Base-by-base conservation (phyloP, 1,139 yeast species). In the Debaryomyces nepalensis region DNA sequence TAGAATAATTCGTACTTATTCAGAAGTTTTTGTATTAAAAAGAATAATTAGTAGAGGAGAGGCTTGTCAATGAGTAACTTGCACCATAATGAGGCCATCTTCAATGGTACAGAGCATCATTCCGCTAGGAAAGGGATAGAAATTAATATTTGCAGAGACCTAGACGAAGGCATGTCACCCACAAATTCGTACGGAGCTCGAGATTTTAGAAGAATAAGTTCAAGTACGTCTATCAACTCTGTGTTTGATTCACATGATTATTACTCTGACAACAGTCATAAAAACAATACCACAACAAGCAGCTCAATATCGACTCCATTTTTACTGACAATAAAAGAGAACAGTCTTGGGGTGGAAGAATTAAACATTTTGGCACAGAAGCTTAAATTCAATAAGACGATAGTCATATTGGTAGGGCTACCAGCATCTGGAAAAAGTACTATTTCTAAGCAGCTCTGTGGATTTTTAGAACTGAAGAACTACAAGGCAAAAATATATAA, bases 401-500 rank as follows among this genome's bases (percentile, higher is more conserved):
- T 62, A 18, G 55, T 81, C 11, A 69, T 84, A 42, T 58, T 84
- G 35, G 83, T 83, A 9, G 91, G 90, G 0, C 65, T 84, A 36
- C 90, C 91, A 0, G 90, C 90, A 0, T 70, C 79, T 18, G 91
- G 90, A 2, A 84, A 84, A 61, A 81, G 87, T 16, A 80, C 89
- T 7, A 66, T 83, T 12, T 75, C 84, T 31, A 68, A 68, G 33
- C 82, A 81, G 51, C 58, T 84, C 37, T 68, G 71, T 21, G 57
- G 67, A 7, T 73, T 60, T 47, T 62, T 81, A 31, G 64, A 63
- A 40, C 49, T 56, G 33, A 52, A 60, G 31, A 59, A 53, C 41
- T 61, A 63, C 32, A 61, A 67, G 42, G 53, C 73, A 16, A 61
- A 66, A 46, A 64, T 76, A 21, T 74, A 74, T 61, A 77, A 79